These are phyloP conservation scores for Gossypium davidsonii DNA, from an alignment of 441 rosid genomes.

Conservation along the genomic window DNA sequence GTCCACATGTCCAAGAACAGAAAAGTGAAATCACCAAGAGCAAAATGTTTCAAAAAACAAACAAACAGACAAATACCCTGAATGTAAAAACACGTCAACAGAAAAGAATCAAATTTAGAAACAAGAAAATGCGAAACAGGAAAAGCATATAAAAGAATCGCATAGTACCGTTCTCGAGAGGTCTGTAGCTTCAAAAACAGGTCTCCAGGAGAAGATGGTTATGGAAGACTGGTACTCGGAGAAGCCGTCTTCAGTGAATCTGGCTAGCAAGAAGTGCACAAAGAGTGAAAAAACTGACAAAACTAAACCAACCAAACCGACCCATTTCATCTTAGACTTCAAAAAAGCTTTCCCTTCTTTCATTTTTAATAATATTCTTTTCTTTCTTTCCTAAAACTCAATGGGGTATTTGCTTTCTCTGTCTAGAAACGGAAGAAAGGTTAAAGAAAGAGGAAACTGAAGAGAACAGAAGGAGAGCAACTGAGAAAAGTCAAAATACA, in stretches of 20 bases:
- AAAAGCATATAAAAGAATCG: neutral
- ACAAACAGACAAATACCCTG: constrained; percentile 16
- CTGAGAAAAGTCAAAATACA: constrained; percentile 3
- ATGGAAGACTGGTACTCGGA: constrained; percentile 69
- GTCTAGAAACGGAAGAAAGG: constrained; percentile 6
- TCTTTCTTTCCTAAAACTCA: neutral
- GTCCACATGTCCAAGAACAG: neutral
- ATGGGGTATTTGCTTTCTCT: constrained; percentile 2
- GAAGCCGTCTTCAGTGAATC: constrained; percentile 63
- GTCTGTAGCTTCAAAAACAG: constrained; percentile 65
- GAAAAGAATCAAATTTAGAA: neutral
- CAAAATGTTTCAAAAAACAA: neutral
- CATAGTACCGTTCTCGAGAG: constrained; percentile 30
- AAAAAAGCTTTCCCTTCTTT: constrained; percentile 67
- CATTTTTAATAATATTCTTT: constrained; percentile 22
- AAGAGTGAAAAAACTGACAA: constrained; percentile 66
- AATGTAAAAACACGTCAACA: neutral
- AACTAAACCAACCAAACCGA: constrained; percentile 71
- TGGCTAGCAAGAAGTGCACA: constrained; percentile 79
- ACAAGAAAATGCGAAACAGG: neutral
- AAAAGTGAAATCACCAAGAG: constrained; percentile 3
- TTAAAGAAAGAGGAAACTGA: constrained; percentile 8
- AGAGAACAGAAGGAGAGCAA: neutral
- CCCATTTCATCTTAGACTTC: constrained; percentile 87
- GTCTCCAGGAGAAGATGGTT: constrained; percentile 95